Evolutionary conservation across 2,329 filamentous ascomycete genomes (phyloP).

Genomic region (Fusarium nematophilum): DNA sequence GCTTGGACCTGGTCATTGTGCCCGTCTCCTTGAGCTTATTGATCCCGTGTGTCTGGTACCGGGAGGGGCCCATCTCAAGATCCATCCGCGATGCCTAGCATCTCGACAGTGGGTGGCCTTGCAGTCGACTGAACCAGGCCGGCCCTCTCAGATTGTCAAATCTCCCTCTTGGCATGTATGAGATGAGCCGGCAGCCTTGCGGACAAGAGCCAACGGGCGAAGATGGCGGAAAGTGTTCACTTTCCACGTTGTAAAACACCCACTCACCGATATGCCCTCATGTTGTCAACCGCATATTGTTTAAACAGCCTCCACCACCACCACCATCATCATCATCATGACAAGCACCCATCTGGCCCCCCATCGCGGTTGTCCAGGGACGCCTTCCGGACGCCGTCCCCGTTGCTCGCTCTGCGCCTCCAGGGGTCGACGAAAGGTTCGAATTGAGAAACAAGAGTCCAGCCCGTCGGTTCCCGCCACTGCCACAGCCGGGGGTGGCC

Average conservation of each 20-base stretch:
- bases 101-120: neutral
- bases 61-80: conserved; percentile 1
- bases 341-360: conserved; percentile 33
- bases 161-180: conserved; percentile 15
- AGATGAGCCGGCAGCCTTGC: conserved; percentile 8
- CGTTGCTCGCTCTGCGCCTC: conserved; percentile 39
- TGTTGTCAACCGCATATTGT: conserved; percentile 4
- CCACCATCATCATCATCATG: conserved; percentile 24
- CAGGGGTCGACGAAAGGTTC: conserved; percentile 24
- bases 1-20: conserved; percentile 13
- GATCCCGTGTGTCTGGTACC: conserved; percentile 12
- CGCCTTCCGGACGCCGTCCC: conserved; percentile 41
- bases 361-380: conserved; percentile 22
- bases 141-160: neutral
- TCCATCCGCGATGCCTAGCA: conserved; percentile 13
- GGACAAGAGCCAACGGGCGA: conserved; percentile 1
- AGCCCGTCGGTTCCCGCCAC: conserved; percentile 41
- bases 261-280: conserved; percentile 13
- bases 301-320: conserved; percentile 8
- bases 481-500: conserved; percentile 34
- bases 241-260: conserved; percentile 33
- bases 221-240: conserved; percentile 17
- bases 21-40: conserved; percentile 17
- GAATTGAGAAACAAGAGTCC: conserved; percentile 38
- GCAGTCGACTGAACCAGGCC: neutral